phyloP scores from a whole-genome alignment of 768 basidiomycete species.

The Sarcodon sp. region DNA sequence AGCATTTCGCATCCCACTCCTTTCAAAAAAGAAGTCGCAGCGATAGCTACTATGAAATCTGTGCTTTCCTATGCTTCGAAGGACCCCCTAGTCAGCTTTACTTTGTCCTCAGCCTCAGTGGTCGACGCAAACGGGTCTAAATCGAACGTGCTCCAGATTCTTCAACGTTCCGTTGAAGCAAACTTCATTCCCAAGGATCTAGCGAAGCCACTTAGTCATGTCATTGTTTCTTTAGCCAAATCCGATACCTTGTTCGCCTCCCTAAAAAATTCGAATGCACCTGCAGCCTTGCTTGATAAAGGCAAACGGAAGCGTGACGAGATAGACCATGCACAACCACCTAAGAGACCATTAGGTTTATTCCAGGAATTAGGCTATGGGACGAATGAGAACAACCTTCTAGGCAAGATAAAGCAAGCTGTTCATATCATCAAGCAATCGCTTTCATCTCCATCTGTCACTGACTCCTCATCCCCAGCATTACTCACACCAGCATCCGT shows the following conservation, averaged over 20 bases:
- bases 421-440: slow-evolving; percentile 41
- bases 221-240: slow-evolving; percentile 51
- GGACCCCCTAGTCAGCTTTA: slow-evolving; percentile 41
- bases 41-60: slow-evolving; percentile 49
- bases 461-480: slow-evolving; percentile 5
- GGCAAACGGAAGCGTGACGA: slow-evolving; percentile 70
- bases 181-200: slow-evolving; percentile 38
- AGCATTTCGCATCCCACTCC: not conserved
- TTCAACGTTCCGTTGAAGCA: slow-evolving; percentile 34
- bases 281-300: slow-evolving; percentile 49
- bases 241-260: slow-evolving; percentile 55
- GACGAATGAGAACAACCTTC: slow-evolving; percentile 20
- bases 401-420: slow-evolving; percentile 46
- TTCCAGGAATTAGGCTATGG: not conserved
- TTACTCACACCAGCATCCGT: slow-evolving; percentile 11
- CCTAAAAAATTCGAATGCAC: slow-evolving; percentile 49
- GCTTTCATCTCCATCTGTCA: slow-evolving; percentile 22
- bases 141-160: slow-evolving; percentile 41
- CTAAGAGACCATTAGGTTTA: not conserved
- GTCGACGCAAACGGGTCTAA: slow-evolving; percentile 31
- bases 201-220: slow-evolving; percentile 44
- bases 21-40: slow-evolving; percentile 24
- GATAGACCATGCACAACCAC: slow-evolving; percentile 19
- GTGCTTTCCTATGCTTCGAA: slow-evolving; percentile 46
- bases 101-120: slow-evolving; percentile 32